Evolutionary conservation across 176 grass and related monocot genomes (phyloP), one percentile per base, ranked within the genome.

Genomic region (Tillandsia fasciculata): DNA sequence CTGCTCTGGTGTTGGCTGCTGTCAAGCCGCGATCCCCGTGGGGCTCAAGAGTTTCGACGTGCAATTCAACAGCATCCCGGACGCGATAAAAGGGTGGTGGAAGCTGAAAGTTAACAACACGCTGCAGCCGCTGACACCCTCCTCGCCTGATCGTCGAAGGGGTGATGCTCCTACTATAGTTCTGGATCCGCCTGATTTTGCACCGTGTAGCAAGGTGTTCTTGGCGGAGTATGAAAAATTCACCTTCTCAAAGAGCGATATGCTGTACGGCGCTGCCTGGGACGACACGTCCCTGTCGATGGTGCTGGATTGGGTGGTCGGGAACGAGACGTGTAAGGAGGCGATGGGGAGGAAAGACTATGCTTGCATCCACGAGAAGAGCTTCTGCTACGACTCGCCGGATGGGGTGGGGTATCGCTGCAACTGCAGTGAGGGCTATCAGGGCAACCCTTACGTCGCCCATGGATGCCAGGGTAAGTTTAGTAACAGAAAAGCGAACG

Each of bases 251-350:
- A 23, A 33, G 52, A 12, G 8, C 9, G 5, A 9, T 0, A 68
- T 12, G 12, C 57, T 18, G 66, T 11, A 0, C 75, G 77, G 42
- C 71, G 66, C 11, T 61, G 0, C 0, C 33, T 42, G 33, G 33
- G 33, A 42, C 0, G 33, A 42, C 33, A 0, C 5, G 33, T 5
- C 33, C 33, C 33, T 42, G 33, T 42, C 10, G 28, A 73, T 90
- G 18, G 80, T 86, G 49, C 76, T 90, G 5, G 77, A 90, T 64
- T 90, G 87, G 87, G 84, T 73, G 64, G 78, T 90, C 66, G 70
- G 76, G 33, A 82, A 69, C 18, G 23, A 69, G 12, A 86, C 56
- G 56, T 90, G 83, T 1, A 27, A 64, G 8, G 48, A 83, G 70
- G 77, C 58, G 13, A 64, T 13, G 2, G 3, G 5, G 33, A n/a